Conservation (phyloP, 2,329 filamentous ascomycete genomes). For the Cladophialophora yegresii region DNA sequence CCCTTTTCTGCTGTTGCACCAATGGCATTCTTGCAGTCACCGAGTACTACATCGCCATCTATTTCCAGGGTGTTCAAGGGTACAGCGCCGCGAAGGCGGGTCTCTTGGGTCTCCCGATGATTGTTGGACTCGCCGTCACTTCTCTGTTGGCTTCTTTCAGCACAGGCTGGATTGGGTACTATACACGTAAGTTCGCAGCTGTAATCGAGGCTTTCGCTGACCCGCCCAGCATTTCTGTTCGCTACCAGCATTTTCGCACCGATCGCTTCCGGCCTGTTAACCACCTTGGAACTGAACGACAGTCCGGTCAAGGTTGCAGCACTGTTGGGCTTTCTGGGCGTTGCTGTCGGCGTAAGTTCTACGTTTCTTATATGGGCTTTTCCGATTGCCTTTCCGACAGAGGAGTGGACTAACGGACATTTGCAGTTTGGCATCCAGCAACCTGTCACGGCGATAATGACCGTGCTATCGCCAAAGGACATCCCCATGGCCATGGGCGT, state of each 20-base stretch:
- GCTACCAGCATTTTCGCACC: conserved; percentile 36
- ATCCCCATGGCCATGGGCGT: conserved; percentile 36
- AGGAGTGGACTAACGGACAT: background rate
- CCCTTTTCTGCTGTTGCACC: conserved; percentile 23
- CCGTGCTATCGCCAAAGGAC: conserved; percentile 34
- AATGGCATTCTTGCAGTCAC: conserved; percentile 23
- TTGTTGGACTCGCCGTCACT: conserved; percentile 21
- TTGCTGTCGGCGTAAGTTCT: conserved; percentile 34
- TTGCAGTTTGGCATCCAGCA: conserved; percentile 30
- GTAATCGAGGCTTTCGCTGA: background rate
- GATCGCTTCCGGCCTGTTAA: conserved; percentile 37
- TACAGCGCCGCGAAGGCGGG: conserved; percentile 22
- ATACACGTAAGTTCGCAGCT: conserved; percentile 19
- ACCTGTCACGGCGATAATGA: conserved; percentile 33
- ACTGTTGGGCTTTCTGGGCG: conserved; percentile 38
- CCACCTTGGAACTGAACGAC: conserved; percentile 21
- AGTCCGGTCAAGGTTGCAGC: conserved; percentile 36
- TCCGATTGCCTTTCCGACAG: background rate
- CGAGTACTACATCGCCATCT: conserved; percentile 41
- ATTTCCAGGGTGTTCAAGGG: conserved; percentile 41
- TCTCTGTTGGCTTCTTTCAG: conserved; percentile 14
- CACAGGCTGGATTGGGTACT: conserved; percentile 22
- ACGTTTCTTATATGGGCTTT: background rate
- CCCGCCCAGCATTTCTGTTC: conserved; percentile 37
- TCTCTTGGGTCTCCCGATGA: conserved; percentile 21